Evolutionary conservation across 208 protist species (phyloP).

Genomic region (Acanthamoeba culbertsoni): DNA sequence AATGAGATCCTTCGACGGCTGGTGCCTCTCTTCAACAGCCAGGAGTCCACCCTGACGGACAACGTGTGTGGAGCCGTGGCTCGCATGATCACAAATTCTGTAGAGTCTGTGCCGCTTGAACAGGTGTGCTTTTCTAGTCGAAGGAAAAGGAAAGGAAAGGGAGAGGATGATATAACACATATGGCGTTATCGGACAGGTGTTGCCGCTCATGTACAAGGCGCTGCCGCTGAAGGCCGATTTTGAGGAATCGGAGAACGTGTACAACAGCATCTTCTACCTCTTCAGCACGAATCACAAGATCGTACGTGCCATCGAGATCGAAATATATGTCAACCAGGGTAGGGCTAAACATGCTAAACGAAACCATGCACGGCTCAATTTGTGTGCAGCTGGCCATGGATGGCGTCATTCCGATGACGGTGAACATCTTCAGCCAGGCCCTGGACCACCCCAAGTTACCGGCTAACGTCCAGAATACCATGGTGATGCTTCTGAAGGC

Average conservation of each 20-base stretch:
- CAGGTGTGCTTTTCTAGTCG: background rate
- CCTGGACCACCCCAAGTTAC: background rate
- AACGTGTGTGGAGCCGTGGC: constrained; percentile 19
- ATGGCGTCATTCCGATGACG: constrained; percentile 18
- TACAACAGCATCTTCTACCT: constrained; percentile 59
- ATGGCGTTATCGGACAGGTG: background rate
- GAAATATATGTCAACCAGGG: no score
- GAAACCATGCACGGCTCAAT: no score
- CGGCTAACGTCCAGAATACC: background rate
- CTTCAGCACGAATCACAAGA: constrained; percentile 37
- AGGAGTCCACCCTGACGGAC: background rate
- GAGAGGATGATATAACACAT: background rate
- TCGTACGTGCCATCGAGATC: no score
- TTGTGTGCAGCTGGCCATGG: background rate
- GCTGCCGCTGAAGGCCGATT: constrained; percentile 6
- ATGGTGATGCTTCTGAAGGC: constrained; percentile 44
- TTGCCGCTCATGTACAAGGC: constrained; percentile 8
- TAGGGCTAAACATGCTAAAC: no score
- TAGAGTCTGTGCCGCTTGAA: background rate
- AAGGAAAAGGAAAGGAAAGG: background rate
- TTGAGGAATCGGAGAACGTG: constrained; percentile 41
- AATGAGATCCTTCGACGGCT: background rate
- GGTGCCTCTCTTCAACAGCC: background rate
- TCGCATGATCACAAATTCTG: background rate
- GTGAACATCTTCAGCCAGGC: constrained; percentile 47